Conservation (phyloP, 2,329 filamentous ascomycete species). For the Exophiala sideris region DNA sequence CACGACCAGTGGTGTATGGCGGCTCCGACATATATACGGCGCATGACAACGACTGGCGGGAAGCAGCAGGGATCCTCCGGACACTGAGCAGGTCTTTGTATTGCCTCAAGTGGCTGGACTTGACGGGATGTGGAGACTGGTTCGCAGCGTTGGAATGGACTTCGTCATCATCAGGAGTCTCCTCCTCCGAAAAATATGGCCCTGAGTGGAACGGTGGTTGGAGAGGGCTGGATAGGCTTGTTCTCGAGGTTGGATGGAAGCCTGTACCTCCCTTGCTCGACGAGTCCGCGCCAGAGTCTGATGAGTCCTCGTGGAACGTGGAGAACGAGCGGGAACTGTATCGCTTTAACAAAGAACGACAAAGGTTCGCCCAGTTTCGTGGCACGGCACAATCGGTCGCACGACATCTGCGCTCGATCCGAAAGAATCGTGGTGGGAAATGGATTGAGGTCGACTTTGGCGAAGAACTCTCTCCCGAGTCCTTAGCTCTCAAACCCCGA, state of each 20-base stretch:
- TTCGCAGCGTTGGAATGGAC: conserved; percentile 49
- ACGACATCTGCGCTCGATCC: conserved; percentile 31
- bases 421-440: conserved; percentile 36
- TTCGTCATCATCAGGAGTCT: background rate
- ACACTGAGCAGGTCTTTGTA: conserved; percentile 55
- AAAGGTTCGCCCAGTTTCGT: conserved; percentile 32
- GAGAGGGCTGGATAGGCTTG: conserved; percentile 43
- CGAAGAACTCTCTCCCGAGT: conserved; percentile 5
- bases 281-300: conserved; percentile 3
- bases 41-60: conserved; percentile 54
- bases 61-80: conserved; percentile 55
- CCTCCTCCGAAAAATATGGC: conserved; percentile 25
- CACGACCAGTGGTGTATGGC: conserved; percentile 42
- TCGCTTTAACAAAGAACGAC: conserved; percentile 32
- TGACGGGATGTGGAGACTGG: conserved; percentile 60
- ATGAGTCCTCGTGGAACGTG: conserved; percentile 31
- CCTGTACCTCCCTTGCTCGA: conserved; percentile 27
- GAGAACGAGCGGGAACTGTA: conserved; percentile 35
- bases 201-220: conserved; percentile 48
- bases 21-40: conserved; percentile 53
- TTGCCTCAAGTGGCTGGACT: conserved; percentile 59
- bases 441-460: conserved; percentile 37
- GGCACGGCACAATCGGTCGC: conserved; percentile 33
- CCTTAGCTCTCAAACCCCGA: too few relatives aligned
- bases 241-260: conserved; percentile 42